A percentile compares a stretch with the other conserved stretches of the same genome.
These are phyloP conservation scores for Tricholoma saponaceum DNA, from an alignment of 768 basidiomycete genomes.

Conservation along the genomic window DNA sequence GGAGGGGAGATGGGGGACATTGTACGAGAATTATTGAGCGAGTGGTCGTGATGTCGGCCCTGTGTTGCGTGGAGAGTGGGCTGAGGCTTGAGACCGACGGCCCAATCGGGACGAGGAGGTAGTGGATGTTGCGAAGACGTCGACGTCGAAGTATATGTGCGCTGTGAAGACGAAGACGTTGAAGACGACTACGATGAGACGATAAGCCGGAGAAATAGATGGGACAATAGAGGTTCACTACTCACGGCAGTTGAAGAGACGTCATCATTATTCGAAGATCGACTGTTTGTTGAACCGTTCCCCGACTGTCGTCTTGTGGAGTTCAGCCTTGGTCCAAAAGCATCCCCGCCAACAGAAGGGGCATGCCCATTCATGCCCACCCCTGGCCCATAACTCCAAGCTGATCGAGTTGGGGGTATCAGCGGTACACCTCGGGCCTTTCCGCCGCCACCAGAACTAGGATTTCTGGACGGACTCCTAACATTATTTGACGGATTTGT, in stretches of 20 bases:
- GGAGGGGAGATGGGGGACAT: slow-evolving; percentile 39
- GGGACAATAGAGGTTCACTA: slow-evolving; percentile 14
- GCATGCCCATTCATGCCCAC: slow-evolving; percentile 43
- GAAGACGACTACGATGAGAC: slow-evolving; percentile 54
- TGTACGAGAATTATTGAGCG: slow-evolving; percentile 31
- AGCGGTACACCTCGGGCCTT: slow-evolving; percentile 27
- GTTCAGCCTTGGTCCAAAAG: slow-evolving; percentile 64
- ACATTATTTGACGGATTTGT: slow-evolving; percentile 27
- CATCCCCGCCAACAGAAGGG: slow-evolving; percentile 36
- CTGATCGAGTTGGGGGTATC: slow-evolving; percentile 37
- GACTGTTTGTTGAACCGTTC: slow-evolving; percentile 50
- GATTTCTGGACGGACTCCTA: slow-evolving; percentile 25
- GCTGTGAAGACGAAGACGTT: slow-evolving; percentile 75
- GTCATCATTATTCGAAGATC: slow-evolving; percentile 62
- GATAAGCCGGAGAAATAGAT: slow-evolving; percentile 6
- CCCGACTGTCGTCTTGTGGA: slow-evolving; percentile 49
- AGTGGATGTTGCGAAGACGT: slow-evolving; percentile 74
- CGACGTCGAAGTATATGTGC: slow-evolving; percentile 70
- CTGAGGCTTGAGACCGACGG: slow-evolving; percentile 77
- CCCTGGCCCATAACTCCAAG: slow-evolving; percentile 75
- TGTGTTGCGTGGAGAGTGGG: slow-evolving; percentile 55
- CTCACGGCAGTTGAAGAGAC: slow-evolving; percentile 74
- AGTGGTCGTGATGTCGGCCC: slow-evolving; percentile 51
- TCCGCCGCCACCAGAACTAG: slow-evolving; percentile 24
- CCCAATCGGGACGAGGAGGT: slow-evolving; percentile 85